Conservation (phyloP, 208 protist genomes). For the Blastocrithidia nonstop region DNA sequence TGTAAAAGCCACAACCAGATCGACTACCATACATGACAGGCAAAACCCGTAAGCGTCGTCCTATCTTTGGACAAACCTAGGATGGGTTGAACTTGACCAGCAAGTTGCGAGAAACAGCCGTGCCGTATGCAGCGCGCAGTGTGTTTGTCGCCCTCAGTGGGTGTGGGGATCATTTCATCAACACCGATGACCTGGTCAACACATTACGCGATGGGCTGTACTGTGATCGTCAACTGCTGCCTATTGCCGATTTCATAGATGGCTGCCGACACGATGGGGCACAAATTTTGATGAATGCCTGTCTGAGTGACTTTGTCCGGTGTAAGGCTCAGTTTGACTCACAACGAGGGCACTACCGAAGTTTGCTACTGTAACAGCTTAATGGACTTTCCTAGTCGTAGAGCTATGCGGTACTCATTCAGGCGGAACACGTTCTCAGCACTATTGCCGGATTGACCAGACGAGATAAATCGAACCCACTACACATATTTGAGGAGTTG, state of each 20-base stretch:
- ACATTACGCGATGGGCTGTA: slow-evolving; percentile 72
- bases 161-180: slow-evolving; percentile 65
- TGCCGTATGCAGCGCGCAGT: slow-evolving; percentile 50
- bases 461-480: slow-evolving; percentile 14
- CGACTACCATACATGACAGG: slow-evolving; percentile 62
- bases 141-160: slow-evolving; percentile 78
- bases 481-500: slow-evolving; percentile 42
- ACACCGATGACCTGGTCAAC: slow-evolving; percentile 62
- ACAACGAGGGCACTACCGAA: slow-evolving; percentile 60
- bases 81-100: slow-evolving; percentile 24
- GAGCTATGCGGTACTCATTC: slow-evolving; percentile 64
- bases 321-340: slow-evolving; percentile 74
- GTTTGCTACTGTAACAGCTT: slow-evolving; percentile 72
- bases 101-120: slow-evolving; percentile 25
- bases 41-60: slow-evolving; percentile 30
- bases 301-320: slow-evolving; percentile 67
- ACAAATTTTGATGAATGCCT: slow-evolving; percentile 81
- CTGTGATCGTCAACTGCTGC: slow-evolving; percentile 68
- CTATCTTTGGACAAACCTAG: slow-evolving; percentile 28
- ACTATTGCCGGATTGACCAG: slow-evolving; percentile 60
- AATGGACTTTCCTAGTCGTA: slow-evolving; percentile 82
- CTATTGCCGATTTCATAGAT: slow-evolving; percentile 64
- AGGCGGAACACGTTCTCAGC: slow-evolving; percentile 48
- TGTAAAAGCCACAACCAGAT: slow-evolving; percentile 16
- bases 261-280: slow-evolving; percentile 68